Evolutionary conservation across 257 asterid species (phyloP).

Genomic region (Jacaranda mimosifolia): DNA sequence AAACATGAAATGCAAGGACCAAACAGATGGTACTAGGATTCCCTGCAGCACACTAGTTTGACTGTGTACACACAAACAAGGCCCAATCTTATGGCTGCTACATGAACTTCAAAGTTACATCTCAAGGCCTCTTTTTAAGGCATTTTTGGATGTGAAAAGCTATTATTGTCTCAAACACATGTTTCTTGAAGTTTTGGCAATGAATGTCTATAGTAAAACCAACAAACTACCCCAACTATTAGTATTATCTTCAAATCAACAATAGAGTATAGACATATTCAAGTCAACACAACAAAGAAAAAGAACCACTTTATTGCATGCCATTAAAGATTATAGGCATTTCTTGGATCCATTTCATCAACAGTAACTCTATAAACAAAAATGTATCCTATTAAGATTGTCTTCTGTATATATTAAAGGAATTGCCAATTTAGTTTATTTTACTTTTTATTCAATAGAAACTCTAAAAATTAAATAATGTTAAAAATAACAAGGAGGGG

Average conservation of each 20-base stretch:
- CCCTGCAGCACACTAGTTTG: no score
- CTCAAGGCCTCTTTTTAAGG: background rate
- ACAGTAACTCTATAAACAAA: constrained; percentile 3
- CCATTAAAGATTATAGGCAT: background rate
- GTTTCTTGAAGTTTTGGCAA: background rate
- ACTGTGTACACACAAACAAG: no score
- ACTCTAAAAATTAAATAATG: no score
- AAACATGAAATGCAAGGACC: no score
- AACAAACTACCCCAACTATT: background rate
- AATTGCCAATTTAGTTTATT: no score
- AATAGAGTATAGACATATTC: background rate
- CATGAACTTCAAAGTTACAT: background rate
- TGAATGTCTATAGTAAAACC: background rate
- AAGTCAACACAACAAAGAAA: background rate
- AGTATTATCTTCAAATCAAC: constrained; percentile 1
- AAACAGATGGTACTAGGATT: no score
- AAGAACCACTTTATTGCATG: background rate
- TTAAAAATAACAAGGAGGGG: no score
- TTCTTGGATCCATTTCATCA: constrained; percentile 21
- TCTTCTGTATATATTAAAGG: no score
- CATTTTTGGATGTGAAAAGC: background rate
- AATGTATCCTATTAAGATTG: background rate
- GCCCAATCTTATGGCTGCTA: background rate
- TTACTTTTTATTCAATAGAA: no score
- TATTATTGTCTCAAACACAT: background rate